These are phyloP conservation scores for Ceratocystis albifundus DNA, from an alignment of 2,329 filamentous ascomycete genomes.

Conservation along the genomic window DNA sequence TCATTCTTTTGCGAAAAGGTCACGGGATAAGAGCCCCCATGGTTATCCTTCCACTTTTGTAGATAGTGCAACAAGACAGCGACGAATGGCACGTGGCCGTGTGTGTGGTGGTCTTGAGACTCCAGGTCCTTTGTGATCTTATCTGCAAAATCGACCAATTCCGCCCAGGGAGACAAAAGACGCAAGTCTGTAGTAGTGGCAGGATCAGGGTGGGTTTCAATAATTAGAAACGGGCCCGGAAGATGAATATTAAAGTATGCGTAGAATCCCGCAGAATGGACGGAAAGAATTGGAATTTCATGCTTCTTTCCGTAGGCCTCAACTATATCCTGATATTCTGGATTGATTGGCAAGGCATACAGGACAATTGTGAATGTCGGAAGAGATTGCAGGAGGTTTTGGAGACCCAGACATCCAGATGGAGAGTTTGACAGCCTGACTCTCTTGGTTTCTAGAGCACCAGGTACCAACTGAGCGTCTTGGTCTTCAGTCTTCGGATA, in stretches of 20 bases:
- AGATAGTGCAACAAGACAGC: slow-evolving; percentile 73
- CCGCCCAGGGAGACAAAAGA: slow-evolving; percentile 74
- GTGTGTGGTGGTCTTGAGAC: slow-evolving; percentile 61
- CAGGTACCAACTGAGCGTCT: slow-evolving; percentile 29
- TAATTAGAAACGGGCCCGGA: slow-evolving; percentile 72
- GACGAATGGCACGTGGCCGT: slow-evolving; percentile 85
- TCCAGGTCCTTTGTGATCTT: slow-evolving; percentile 60
- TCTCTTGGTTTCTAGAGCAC: slow-evolving; percentile 17
- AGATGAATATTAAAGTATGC: slow-evolving; percentile 73
- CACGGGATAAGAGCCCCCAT: slow-evolving; percentile 56
- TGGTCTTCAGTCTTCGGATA: slow-evolving; percentile 34
- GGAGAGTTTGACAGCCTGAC: slow-evolving; percentile 19
- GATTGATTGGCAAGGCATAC: slow-evolving; percentile 41
- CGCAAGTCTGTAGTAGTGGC: slow-evolving; percentile 76
- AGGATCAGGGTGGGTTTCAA: slow-evolving; percentile 89
- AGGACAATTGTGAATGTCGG: slow-evolving; percentile 43
- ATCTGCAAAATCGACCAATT: slow-evolving; percentile 55
- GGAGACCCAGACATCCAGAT: slow-evolving; percentile 27
- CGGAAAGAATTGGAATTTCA: slow-evolving; percentile 63
- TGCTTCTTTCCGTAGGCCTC: slow-evolving; percentile 41
- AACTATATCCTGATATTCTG: slow-evolving; percentile 36
- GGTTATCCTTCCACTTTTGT: slow-evolving; percentile 61
- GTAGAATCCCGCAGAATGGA: slow-evolving; percentile 87
- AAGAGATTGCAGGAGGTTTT: slow-evolving; percentile 34
- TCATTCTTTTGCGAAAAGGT: slow-evolving; percentile 77